phyloP scores from a whole-genome alignment of 352 stramenopile species.

The Phytophthora litchii region DNA sequence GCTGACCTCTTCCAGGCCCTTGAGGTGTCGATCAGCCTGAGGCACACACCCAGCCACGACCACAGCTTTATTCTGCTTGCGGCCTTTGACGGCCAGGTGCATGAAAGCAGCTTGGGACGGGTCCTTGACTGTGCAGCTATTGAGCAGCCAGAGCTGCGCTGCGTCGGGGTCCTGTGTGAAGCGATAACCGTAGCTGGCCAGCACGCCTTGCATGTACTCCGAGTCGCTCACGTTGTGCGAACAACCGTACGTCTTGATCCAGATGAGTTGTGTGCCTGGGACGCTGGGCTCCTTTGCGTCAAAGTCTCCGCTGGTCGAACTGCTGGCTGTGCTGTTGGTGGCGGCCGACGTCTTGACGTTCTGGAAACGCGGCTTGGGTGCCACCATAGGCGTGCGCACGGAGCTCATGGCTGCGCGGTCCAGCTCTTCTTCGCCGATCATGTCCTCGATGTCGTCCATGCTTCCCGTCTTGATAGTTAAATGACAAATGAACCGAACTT shows the following conservation, averaged over 20 bases:
- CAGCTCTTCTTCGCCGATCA: conserved; percentile 76
- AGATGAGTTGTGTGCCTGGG: conserved; percentile 77
- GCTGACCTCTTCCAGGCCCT: conserved; percentile 83
- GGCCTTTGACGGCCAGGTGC: conserved; percentile 87
- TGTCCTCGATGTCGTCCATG: conserved; percentile 86
- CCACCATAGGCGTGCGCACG: conserved; percentile 62
- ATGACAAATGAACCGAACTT: no score
- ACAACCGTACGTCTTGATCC: conserved; percentile 93
- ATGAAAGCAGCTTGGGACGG: conserved; percentile 91
- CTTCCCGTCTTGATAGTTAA: neutral
- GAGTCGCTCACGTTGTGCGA: conserved; percentile 93
- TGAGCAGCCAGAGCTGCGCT: conserved; percentile 91
- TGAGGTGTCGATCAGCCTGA: conserved; percentile 86
- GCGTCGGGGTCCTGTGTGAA: conserved; percentile 77
- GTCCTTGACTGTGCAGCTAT: conserved; percentile 95
- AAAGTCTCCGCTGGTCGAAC: conserved; percentile 18
- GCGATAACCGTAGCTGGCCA: conserved; percentile 90
- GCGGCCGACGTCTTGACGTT: conserved; percentile 9
- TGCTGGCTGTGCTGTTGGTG: conserved; percentile 31
- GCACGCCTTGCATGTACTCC: conserved; percentile 94
- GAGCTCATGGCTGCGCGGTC: conserved; percentile 52
- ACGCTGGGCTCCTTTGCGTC: conserved; percentile 35
- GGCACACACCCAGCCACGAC: conserved; percentile 93
- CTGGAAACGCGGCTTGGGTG: conserved; percentile 55
- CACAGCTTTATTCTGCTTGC: conserved; percentile 79